These are phyloP conservation scores for Waltergamsia citrina DNA, from an alignment of 2,329 filamentous ascomycete genomes.

Conservation along the genomic window DNA sequence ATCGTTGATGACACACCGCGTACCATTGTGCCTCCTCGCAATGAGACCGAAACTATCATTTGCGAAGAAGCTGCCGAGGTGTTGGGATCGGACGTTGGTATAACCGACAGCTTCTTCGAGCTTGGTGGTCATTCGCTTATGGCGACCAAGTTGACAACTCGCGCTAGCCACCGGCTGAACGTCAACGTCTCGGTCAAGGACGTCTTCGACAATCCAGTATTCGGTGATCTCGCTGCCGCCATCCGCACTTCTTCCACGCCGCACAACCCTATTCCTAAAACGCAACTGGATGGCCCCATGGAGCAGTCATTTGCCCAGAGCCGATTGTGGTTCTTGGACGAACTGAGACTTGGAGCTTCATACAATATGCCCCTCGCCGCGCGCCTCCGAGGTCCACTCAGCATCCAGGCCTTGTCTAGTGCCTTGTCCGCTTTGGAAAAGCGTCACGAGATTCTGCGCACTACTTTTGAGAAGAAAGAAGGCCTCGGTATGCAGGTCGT, in stretches of 20 bases:
- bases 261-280: slow-evolving; percentile 3
- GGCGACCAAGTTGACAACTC: slow-evolving; percentile 17
- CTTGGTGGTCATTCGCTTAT: slow-evolving; percentile 37
- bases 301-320: slow-evolving; percentile 13
- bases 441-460: slow-evolving; percentile 12
- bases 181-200: slow-evolving; percentile 1
- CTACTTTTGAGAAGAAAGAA: slow-evolving; percentile 7
- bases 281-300: slow-evolving; percentile 6
- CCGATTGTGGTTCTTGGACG: slow-evolving; percentile 12
- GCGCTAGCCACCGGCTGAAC: neutral
- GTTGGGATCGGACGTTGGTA: slow-evolving; percentile 26
- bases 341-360: slow-evolving; percentile 9
- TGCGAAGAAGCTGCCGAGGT: slow-evolving; percentile 14
- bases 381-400: slow-evolving; percentile 6
- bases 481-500: slow-evolving; percentile 6
- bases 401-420: slow-evolving; percentile 5
- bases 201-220: slow-evolving; percentile 1
- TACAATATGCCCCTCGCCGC: slow-evolving; percentile 10
- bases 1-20: too few species aligned
- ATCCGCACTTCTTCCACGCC: too few species aligned
- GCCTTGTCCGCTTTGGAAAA: slow-evolving; percentile 9
- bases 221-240: neutral
- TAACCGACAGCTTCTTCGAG: slow-evolving; percentile 36
- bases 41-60: slow-evolving; percentile 5
- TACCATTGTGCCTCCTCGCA: too few species aligned